A percentile compares a stretch with the other conserved stretches of the same genome.
Conservation (phyloP, 805 yeast species). For the Suhomyces pyralidae region DNA sequence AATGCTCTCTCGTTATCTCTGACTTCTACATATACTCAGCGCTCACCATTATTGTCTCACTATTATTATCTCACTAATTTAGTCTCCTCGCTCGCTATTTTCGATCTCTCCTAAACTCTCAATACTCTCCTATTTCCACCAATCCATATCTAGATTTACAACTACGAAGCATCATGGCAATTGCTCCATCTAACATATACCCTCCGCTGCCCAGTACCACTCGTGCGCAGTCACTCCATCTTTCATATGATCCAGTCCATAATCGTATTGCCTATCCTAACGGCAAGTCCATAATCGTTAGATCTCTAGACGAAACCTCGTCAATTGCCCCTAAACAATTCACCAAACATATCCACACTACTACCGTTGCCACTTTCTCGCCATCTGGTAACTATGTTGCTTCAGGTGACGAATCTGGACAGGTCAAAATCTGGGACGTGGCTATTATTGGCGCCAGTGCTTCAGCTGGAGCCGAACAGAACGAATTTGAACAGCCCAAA, state of each 20-base stretch:
- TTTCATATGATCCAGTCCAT: slow-evolving; percentile 69
- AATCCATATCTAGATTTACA: background rate
- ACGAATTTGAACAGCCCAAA: slow-evolving; percentile 42
- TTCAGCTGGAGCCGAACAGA: slow-evolving; percentile 28
- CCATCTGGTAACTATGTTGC: slow-evolving; percentile 91
- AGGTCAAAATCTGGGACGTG: slow-evolving; percentile 82
- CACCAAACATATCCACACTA: slow-evolving; percentile 63
- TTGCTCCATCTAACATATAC: slow-evolving; percentile 32
- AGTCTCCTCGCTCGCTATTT: background rate
- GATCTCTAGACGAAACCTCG: slow-evolving; percentile 57
- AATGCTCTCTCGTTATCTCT: background rate
- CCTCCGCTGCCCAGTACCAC: slow-evolving; percentile 82
- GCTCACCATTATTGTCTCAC: background rate
- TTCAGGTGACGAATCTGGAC: slow-evolving; percentile 89
- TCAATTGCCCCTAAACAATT: slow-evolving; percentile 53
- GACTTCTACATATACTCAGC: background rate
- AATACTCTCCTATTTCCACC: background rate
- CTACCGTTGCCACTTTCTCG: slow-evolving; percentile 82
- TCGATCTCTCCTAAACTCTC: background rate
- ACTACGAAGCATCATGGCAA: slow-evolving; percentile 20
- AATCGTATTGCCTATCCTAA: slow-evolving; percentile 76
- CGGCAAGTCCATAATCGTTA: slow-evolving; percentile 74
- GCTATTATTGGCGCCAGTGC: slow-evolving; percentile 25
- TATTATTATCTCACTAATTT: background rate
- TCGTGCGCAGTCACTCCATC: slow-evolving; percentile 65